phyloP scores from a whole-genome alignment of 108 stramenopile genomes.

The Pseudonitzschia multistriata region DNA sequence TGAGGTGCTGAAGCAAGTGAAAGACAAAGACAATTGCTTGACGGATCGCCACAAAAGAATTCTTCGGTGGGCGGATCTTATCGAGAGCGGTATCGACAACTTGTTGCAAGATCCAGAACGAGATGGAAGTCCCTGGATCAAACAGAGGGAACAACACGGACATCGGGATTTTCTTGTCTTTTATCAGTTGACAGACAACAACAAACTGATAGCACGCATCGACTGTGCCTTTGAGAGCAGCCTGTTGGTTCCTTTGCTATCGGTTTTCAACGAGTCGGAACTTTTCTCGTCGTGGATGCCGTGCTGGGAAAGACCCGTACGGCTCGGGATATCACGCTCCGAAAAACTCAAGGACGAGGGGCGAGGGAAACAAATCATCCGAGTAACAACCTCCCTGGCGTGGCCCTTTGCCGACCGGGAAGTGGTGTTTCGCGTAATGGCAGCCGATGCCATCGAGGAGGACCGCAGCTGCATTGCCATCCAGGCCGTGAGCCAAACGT shows the following conservation, averaged over 20 bases:
- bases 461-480: slow-evolving; percentile 39
- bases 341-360: slow-evolving; percentile 58
- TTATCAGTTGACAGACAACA: slow-evolving; percentile 52
- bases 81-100: slow-evolving; percentile 20
- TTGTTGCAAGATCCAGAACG: slow-evolving; percentile 26
- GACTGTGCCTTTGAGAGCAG: slow-evolving; percentile 61
- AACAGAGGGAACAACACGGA: slow-evolving; percentile 66
- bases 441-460: slow-evolving; percentile 53
- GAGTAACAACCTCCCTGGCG: slow-evolving; percentile 46
- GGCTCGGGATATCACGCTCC: slow-evolving; percentile 45
- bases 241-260: slow-evolving; percentile 58
- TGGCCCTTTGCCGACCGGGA: slow-evolving; percentile 62
- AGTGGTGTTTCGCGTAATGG: slow-evolving; percentile 49
- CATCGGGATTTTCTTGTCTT: slow-evolving; percentile 61
- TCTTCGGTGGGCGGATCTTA: slow-evolving; percentile 25
- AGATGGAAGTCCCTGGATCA: slow-evolving; percentile 49
- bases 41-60: slow-evolving; percentile 18
- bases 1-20: slow-evolving; percentile 21
- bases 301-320: slow-evolving; percentile 49
- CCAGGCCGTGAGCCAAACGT: slow-evolving; percentile 35
- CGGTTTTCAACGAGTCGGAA: slow-evolving; percentile 79
- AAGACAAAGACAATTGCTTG: slow-evolving; percentile 19
- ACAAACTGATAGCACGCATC: slow-evolving; percentile 49
- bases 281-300: slow-evolving; percentile 73
- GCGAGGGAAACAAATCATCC: slow-evolving; percentile 58